Evolutionary conservation across 208 protist genomes (phyloP).

Genomic region (Trypanosoma boissoni): DNA sequence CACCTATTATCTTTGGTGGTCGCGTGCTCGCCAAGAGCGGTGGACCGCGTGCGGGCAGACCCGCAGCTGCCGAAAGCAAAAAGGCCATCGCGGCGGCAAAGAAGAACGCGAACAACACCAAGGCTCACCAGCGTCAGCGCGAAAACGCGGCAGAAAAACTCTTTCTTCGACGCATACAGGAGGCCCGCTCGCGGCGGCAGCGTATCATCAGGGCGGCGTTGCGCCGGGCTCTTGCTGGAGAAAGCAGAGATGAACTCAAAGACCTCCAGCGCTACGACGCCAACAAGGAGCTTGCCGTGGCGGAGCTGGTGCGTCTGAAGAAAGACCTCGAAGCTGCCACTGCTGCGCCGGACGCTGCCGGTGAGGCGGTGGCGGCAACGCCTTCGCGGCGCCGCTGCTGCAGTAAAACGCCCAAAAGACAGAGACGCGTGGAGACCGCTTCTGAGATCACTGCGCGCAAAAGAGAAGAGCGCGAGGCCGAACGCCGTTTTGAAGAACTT

Average conservation of each 20-base stretch:
- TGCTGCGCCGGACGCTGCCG: neutral
- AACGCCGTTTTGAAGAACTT: conserved; percentile 14
- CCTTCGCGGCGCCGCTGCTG: too few species aligned
- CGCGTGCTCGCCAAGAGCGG: neutral
- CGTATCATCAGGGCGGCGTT: conserved; percentile 18
- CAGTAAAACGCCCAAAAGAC: too few species aligned
- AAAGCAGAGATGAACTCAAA: conserved; percentile 14
- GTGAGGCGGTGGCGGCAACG: neutral
- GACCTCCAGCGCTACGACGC: conserved; percentile 20
- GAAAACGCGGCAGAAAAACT: conserved; percentile 28
- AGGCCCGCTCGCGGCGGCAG: conserved; percentile 13
- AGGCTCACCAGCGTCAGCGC: neutral
- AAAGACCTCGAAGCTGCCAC: conserved; percentile 1
- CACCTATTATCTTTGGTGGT: conserved; percentile 7
- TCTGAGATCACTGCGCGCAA: conserved; percentile 18
- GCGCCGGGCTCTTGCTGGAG: conserved; percentile 4
- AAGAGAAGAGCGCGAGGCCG: conserved; percentile 14
- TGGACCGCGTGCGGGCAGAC: too few species aligned
- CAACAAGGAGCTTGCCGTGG: conserved; percentile 23
- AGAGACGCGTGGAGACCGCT: too few species aligned
- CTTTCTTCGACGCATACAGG: conserved; percentile 23
- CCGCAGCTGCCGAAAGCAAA: too few species aligned
- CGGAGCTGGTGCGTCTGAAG: conserved; percentile 24
- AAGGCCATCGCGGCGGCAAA: neutral
- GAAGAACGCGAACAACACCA: neutral